A percentile compares a stretch with the other conserved stretches of the same genome.
phyloP scores from a whole-genome alignment of 2,329 filamentous ascomycete species.

The Colletotrichum tofieldiae region DNA sequence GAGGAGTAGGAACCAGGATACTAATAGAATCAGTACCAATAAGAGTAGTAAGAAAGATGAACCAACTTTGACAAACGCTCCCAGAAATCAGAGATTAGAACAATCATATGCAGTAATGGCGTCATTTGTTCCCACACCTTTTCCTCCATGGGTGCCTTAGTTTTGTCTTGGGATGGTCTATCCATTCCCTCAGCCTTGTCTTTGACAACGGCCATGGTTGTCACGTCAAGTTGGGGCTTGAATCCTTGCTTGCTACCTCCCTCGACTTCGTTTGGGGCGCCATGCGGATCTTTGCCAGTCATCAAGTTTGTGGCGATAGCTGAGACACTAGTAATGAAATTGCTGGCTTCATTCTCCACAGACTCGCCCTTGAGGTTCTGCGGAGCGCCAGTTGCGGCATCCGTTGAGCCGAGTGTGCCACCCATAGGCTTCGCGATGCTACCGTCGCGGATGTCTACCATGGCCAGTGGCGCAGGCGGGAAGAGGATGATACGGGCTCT shows the following conservation, averaged over 20 bases:
- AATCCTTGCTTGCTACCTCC: constrained; percentile 8
- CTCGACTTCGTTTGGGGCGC: background rate
- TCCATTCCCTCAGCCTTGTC: constrained; percentile 39
- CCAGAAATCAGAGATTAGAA: constrained; percentile 46
- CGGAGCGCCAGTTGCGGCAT: constrained; percentile 74
- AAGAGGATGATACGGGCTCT: constrained; percentile 57
- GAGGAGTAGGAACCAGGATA: constrained; percentile 40
- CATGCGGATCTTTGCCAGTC: constrained; percentile 20
- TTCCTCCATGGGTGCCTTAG: constrained; percentile 35
- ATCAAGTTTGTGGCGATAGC: constrained; percentile 47
- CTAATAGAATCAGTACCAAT: constrained; percentile 1
- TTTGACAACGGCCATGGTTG: constrained; percentile 30
- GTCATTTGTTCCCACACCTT: constrained; percentile 36
- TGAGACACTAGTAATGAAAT: constrained; percentile 73
- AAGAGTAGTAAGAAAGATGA: background rate
- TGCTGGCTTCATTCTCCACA: constrained; percentile 49
- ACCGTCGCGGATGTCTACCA: constrained; percentile 71
- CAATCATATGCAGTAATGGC: constrained; percentile 42
- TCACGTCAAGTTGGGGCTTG: constrained; percentile 20
- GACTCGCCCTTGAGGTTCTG: constrained; percentile 71
- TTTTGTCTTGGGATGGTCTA: constrained; percentile 38
- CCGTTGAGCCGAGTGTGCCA: constrained; percentile 72
- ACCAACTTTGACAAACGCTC: constrained; percentile 48
- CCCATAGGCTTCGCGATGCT: constrained; percentile 74
- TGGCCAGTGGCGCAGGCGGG: constrained; percentile 73